A percentile compares a stretch with the other conserved stretches of the same genome.
These are phyloP conservation scores for Ceriops tagal DNA, from an alignment of 345 rosid genomes.

Conservation along the genomic window DNA sequence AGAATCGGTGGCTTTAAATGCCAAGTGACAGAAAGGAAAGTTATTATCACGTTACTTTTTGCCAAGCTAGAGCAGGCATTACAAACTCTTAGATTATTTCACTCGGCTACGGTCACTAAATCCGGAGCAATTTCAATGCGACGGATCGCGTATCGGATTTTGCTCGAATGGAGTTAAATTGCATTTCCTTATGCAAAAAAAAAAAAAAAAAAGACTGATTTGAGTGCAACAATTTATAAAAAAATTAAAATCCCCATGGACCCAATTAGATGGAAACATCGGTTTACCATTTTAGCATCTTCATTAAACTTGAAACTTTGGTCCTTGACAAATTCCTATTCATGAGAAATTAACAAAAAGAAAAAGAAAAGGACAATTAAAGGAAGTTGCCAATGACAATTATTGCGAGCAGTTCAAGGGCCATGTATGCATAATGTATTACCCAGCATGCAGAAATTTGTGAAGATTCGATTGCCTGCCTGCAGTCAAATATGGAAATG, in stretches of 20 bases:
- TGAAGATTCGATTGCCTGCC: conserved; percentile 10
- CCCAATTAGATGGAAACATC: too few species aligned
- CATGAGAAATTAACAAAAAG: neutral
- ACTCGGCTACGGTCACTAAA: too few species aligned
- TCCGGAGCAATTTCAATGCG: too few species aligned
- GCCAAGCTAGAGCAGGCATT: conserved; percentile 1
- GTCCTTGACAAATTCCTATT: too few species aligned
- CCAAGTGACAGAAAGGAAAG: neutral
- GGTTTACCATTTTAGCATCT: too few species aligned
- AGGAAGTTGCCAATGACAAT: neutral
- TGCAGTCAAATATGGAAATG: conserved; percentile 18
- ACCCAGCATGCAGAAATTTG: too few species aligned
- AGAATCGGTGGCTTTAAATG: too few species aligned
- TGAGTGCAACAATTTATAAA: neutral
- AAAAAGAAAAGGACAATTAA: neutral
- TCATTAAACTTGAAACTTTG: too few species aligned
- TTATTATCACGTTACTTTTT: neutral
- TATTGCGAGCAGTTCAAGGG: conserved; percentile 2
- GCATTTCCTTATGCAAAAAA: too few species aligned
- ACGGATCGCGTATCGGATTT: neutral
- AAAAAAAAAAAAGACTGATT: neutral
- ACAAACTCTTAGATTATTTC: too few species aligned
- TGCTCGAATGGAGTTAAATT: too few species aligned
- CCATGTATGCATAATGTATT: neutral
- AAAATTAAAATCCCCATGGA: neutral